Evolutionary conservation across 139 green algal genomes (phyloP).

Genomic region (Mychonastes homosphaera): DNA sequence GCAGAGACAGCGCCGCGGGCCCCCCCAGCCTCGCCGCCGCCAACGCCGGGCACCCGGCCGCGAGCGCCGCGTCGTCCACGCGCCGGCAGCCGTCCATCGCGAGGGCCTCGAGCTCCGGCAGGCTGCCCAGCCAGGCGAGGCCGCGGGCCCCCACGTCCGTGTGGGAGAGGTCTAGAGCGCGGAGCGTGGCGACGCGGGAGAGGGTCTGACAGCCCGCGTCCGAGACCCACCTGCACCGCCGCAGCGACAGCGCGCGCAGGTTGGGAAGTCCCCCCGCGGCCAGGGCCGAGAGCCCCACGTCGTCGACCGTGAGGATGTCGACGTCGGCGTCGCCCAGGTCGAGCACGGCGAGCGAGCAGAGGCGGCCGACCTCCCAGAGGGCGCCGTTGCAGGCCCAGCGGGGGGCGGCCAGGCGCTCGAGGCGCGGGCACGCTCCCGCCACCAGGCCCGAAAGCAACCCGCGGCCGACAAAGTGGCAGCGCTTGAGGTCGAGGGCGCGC

Average conservation of each 20-base stretch:
- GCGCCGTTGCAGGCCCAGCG: constrained; percentile 11
- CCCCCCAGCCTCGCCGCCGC: background rate
- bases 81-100: constrained; percentile 14
- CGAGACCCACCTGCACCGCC: constrained; percentile 15
- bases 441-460: constrained; percentile 7
- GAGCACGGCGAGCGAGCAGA: constrained; percentile 12
- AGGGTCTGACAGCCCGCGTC: constrained; percentile 10
- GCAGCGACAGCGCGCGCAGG: constrained; percentile 7
- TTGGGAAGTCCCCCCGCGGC: no score
- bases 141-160: constrained; percentile 11
- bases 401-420: constrained; percentile 9
- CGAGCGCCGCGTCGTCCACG: constrained; percentile 10
- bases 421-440: constrained; percentile 1
- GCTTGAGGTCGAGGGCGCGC: constrained; percentile 12
- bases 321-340: constrained; percentile 15
- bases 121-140: constrained; percentile 1
- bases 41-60: no score
- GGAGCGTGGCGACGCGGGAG: constrained; percentile 1
- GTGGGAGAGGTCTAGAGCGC: constrained; percentile 9
- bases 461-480: constrained; percentile 10
- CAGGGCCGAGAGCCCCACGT: constrained; percentile 9
- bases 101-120: constrained; percentile 7
- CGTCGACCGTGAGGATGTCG: constrained; percentile 18
- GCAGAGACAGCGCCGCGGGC: constrained; percentile 3
- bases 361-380: background rate